Base-by-base conservation (phyloP, 257 asterid genomes). In the Agastache rugosa region DNA sequence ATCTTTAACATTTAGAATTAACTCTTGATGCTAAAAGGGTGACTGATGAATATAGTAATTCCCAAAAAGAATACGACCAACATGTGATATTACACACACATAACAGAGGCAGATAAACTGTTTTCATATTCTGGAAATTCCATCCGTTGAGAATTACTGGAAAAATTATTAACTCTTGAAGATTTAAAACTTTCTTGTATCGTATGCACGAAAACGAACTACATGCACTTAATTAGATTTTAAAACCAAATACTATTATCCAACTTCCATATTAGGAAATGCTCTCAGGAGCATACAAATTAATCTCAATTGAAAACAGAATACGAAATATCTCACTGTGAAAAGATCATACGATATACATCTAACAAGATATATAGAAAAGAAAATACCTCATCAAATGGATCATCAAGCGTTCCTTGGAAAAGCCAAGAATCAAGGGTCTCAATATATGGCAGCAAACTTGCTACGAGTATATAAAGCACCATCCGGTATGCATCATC, bases 401-500 rank as follows among this genome's bases (percentile, higher is more conserved):
- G 99, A 78, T 92, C 99, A 72, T 92, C 97, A 71, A 95, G 94
- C 64, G 85, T 89, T 75, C 98, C 99, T 68, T 95, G 96, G 79
- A 92, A 95, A 84, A 92, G 87, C 99, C 98, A 95, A 71, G 97
- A 89, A 89, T 92, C 99, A 65, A 95, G 96, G 74, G 82, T 83
- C 86, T 92, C 96, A 78, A 94, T 87, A 67, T 90, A 95, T 7
- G 99, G 99, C 81, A 92, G 82, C 83, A 92, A 79, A 75, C 87
- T 89, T 75, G 92, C 93, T 23, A 84, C 85, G 45, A 95, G 85
- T 71, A 91, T 79, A 76, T 84, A 88, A 27, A 95, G 93, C 69
- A 91, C 73, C 97, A 95, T 95, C 73, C 86, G 79, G 67, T 87
- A 87, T 68, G 96, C 96, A 83, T 92, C 97, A 87, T 90, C 97